Percentiles rank a stretch among this genome's conserved stretches.
phyloP scores from a whole-genome alignment of 495 filamentous ascomycete genomes.

The Talaromyces thailandensis region DNA sequence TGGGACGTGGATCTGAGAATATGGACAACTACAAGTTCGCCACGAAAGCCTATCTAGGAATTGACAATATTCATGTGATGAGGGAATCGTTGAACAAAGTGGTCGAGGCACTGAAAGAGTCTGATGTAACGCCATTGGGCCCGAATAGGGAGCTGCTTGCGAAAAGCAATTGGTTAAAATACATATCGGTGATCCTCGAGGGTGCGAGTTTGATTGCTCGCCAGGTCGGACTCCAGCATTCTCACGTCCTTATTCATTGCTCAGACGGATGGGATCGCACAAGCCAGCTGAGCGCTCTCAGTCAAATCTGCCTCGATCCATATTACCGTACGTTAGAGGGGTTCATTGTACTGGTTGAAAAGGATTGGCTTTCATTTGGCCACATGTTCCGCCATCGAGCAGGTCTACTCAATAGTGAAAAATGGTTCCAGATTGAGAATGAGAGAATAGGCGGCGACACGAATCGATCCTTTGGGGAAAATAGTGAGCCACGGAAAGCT shows the following conservation, averaged over 20 bases:
- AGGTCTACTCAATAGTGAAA: conserved; percentile 78
- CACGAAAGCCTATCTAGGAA: conserved; percentile 89
- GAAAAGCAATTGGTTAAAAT: conserved; percentile 86
- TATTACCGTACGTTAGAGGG: conserved; percentile 94
- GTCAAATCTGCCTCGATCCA: conserved; percentile 89
- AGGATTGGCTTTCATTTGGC: conserved; percentile 96
- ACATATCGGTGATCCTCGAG: conserved; percentile 77
- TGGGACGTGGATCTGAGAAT: conserved; percentile 90
- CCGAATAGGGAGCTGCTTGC: conserved; percentile 75
- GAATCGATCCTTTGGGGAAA: conserved; percentile 35
- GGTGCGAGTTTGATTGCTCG: conserved; percentile 77
- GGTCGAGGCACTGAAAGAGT: conserved; percentile 83
- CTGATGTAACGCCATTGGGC: conserved; percentile 75
- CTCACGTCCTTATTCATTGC: conserved; percentile 93
- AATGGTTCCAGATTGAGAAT: conserved; percentile 88
- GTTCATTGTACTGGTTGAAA: conserved; percentile 91
- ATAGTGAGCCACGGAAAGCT: conserved; percentile 57
- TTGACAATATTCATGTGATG: conserved; percentile 99
- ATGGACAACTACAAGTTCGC: conserved; percentile 96
- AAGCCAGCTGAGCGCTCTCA: conserved; percentile 87
- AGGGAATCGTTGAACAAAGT: conserved; percentile 83
- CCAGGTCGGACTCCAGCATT: conserved; percentile 84
- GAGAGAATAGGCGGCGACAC: conserved; percentile 42
- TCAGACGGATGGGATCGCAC: conserved; percentile 99
- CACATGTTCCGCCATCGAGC: conserved; percentile 93